Percentiles rank a stretch among this genome's conserved stretches.
Evolutionary conservation across 768 basidiomycete genomes (phyloP).

Genomic region (Suillus americanus): DNA sequence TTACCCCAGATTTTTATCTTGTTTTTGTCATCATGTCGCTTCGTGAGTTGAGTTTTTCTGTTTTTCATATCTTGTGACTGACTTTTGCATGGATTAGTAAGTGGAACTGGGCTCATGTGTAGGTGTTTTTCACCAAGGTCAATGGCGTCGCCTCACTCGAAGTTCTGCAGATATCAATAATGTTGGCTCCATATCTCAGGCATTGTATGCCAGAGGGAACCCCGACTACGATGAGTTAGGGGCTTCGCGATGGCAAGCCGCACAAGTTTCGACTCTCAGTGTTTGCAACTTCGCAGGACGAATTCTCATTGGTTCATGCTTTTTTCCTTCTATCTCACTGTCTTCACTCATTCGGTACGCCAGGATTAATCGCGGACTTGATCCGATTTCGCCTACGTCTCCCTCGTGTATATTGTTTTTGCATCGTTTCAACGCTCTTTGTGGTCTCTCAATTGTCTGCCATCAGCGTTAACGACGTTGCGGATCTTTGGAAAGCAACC

Average conservation of each 20-base stretch:
- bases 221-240: constrained; percentile 63
- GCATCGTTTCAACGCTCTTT: constrained; percentile 65
- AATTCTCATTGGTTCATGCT: constrained; percentile 60
- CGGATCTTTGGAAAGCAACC: constrained; percentile 58
- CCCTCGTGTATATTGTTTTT: constrained; percentile 71
- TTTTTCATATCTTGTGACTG: not conserved
- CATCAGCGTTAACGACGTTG: constrained; percentile 53
- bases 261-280: constrained; percentile 82
- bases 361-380: constrained; percentile 72
- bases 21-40: constrained; percentile 55
- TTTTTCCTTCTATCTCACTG: not conserved
- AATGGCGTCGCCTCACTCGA: constrained; percentile 6
- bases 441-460: constrained; percentile 70
- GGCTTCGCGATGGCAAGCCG: constrained; percentile 74
- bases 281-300: constrained; percentile 81
- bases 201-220: constrained; percentile 59
- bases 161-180: constrained; percentile 71
- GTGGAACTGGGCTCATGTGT: constrained; percentile 80
- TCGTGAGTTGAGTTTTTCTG: constrained; percentile 40
- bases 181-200: constrained; percentile 77
- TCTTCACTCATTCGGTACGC: not conserved
- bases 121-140: constrained; percentile 20
- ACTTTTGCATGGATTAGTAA: constrained; percentile 40
- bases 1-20: constrained; percentile 62
- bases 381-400: constrained; percentile 52